Evolutionary conservation across 805 yeast species (phyloP).

Genomic region (Pichia occidentalis): DNA sequence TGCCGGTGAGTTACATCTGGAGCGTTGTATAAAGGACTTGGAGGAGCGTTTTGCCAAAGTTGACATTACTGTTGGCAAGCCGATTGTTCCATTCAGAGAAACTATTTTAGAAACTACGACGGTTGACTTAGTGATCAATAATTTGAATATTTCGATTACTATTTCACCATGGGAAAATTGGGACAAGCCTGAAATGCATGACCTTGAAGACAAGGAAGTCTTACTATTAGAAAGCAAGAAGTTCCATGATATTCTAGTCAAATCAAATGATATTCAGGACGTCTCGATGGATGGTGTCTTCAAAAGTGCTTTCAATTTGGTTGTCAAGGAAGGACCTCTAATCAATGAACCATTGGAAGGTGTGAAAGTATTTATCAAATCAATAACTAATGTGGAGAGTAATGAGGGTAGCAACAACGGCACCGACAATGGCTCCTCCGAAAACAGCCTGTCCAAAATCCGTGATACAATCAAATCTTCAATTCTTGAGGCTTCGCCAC

Average conservation of each 20-base stretch:
- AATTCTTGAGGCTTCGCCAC: conserved; percentile 77
- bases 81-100: conserved; percentile 92
- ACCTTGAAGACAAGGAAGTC: conserved; percentile 22
- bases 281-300: conserved; percentile 8
- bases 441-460: conserved; percentile 62
- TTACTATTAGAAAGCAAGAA: conserved; percentile 26
- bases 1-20: conserved; percentile 95
- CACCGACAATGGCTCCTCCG: conserved; percentile 44
- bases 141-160: conserved; percentile 28
- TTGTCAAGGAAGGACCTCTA: conserved; percentile 80
- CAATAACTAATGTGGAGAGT: conserved; percentile 23
- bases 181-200: conserved; percentile 17
- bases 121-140: not conserved
- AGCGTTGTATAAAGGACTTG: conserved; percentile 87
- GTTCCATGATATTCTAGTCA: conserved; percentile 69
- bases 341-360: conserved; percentile 87
- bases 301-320: conserved; percentile 73
- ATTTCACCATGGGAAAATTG: conserved; percentile 8
- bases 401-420: conserved; percentile 29
- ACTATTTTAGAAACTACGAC: conserved; percentile 45
- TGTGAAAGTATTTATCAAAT: conserved; percentile 48
- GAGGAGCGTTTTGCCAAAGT: conserved; percentile 88
- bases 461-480: conserved; percentile 67
- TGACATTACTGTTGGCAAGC: conserved; percentile 80
- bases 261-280: conserved; percentile 28